Conservation (phyloP, 2,329 filamentous ascomycete genomes). For the Trichocomaceae sp. region DNA sequence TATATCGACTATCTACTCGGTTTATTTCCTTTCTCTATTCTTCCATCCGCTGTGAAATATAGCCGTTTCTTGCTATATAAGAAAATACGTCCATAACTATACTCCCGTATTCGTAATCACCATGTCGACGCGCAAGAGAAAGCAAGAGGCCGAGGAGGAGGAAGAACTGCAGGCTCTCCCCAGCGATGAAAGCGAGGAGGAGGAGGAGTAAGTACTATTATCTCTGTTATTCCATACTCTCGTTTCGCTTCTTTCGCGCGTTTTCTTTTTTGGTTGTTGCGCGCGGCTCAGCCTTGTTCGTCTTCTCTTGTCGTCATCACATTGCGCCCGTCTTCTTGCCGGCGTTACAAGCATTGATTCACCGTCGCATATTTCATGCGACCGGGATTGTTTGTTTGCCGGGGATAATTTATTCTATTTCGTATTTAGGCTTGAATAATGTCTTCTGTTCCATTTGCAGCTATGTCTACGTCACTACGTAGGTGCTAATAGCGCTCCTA, state of each 20-base stretch:
- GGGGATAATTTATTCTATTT: neutral
- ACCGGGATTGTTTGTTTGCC: neutral
- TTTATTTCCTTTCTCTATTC: constrained; percentile 7
- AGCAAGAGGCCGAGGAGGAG: constrained; percentile 43
- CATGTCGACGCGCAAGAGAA: constrained; percentile 47
- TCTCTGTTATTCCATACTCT: neutral
- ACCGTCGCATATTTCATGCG: constrained; percentile 2
- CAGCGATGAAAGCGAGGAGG: constrained; percentile 45
- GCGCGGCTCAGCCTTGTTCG: neutral
- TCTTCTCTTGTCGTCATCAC: neutral
- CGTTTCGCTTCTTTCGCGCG: neutral
- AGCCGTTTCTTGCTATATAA: neutral
- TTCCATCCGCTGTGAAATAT: neutral
- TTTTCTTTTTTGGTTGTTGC: neutral
- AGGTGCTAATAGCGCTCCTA: neutral
- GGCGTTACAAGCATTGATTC: neutral
- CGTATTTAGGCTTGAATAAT: too few species aligned
- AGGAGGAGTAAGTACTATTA: constrained; percentile 42
- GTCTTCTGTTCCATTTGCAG: neutral
- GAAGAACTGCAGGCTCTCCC: constrained; percentile 44
- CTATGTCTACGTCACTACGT: neutral
- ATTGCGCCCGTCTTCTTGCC: constrained; percentile 4
- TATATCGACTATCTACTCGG: neutral
- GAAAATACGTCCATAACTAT: neutral
- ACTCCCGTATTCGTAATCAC: constrained; percentile 8